phyloP scores from a whole-genome alignment of 2,329 filamentous ascomycete species.

The Knufia fluminis region DNA sequence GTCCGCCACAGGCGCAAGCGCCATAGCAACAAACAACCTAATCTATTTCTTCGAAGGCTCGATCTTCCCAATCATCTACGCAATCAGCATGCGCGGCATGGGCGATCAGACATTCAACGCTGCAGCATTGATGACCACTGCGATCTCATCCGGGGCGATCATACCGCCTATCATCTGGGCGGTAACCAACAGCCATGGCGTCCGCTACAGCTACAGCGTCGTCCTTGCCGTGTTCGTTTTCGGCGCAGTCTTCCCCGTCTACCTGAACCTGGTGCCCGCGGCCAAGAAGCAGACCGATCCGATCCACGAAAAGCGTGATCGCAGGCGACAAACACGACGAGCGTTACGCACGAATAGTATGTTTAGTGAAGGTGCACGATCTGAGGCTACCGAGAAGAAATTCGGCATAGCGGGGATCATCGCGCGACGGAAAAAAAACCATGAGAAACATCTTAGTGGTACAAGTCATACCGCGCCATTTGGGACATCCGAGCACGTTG shows the following conservation, averaged over 20 bases:
- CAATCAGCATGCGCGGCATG: slow-evolving; percentile 48
- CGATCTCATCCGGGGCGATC: slow-evolving; percentile 45
- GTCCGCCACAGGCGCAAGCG: slow-evolving; percentile 36
- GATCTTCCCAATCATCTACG: slow-evolving; percentile 51
- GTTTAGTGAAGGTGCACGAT: neutral
- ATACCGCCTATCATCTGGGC: slow-evolving; percentile 45
- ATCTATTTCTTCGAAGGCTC: slow-evolving; percentile 53
- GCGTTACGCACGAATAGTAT: neutral
- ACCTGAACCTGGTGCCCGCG: slow-evolving; percentile 41
- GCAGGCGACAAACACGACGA: slow-evolving; percentile 3
- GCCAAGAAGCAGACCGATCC: slow-evolving; percentile 45
- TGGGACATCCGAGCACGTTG: slow-evolving; percentile 14
- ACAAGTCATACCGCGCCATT: slow-evolving; percentile 6
- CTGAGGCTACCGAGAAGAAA: neutral
- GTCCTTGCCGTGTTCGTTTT: slow-evolving; percentile 43
- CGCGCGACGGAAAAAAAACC: slow-evolving; percentile 12
- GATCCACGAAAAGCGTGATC: slow-evolving; percentile 25
- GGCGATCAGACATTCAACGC: slow-evolving; percentile 51
- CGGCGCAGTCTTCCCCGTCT: slow-evolving; percentile 46
- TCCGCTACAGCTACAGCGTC: slow-evolving; percentile 44
- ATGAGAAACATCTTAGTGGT: slow-evolving; percentile 1
- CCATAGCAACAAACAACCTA: slow-evolving; percentile 42
- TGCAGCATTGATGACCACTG: slow-evolving; percentile 44
- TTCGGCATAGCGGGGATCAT: slow-evolving; percentile 15
- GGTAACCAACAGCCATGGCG: slow-evolving; percentile 31